Percentiles rank a stretch among this genome's conserved stretches.
phyloP scores from a whole-genome alignment of 129 eudicot species.

The Chrysanthemum seticuspe region DNA sequence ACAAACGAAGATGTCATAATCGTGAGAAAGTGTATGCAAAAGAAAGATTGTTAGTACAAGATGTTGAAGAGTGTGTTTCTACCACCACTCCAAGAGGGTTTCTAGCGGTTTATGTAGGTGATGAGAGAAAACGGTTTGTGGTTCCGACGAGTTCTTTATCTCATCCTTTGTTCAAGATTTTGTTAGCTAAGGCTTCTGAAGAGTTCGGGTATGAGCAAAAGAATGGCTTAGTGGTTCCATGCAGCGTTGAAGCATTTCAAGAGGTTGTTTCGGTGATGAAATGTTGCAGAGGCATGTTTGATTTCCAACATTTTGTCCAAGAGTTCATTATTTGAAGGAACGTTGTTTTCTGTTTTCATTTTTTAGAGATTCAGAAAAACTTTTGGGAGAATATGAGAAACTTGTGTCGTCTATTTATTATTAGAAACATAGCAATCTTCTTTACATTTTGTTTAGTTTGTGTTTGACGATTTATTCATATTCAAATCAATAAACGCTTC shows the following conservation, averaged over 20 bases:
- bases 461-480: no score
- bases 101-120: constrained; percentile 77
- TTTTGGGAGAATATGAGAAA: no score
- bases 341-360: not conserved
- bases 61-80: constrained; percentile 1
- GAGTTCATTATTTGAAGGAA: constrained; percentile 44
- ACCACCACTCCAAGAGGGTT: constrained; percentile 53
- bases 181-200: constrained; percentile 69
- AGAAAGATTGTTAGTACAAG: constrained; percentile 1
- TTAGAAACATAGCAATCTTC: no score
- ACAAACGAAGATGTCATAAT: not conserved
- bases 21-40: constrained; percentile 1
- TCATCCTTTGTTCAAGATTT: constrained; percentile 80
- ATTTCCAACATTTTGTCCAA: constrained; percentile 57
- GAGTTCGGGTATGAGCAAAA: constrained; percentile 56
- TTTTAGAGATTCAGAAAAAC: not conserved
- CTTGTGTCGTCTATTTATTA: no score
- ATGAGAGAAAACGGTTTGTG: constrained; percentile 66
- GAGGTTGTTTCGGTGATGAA: constrained; percentile 65
- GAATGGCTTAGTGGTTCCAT: constrained; percentile 61
- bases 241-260: constrained; percentile 57
- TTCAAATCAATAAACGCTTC: no score
- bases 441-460: no score
- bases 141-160: constrained; percentile 67
- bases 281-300: constrained; percentile 60